Base-by-base conservation (phyloP, 306 rosid species). In the Luffa acutangula region DNA sequence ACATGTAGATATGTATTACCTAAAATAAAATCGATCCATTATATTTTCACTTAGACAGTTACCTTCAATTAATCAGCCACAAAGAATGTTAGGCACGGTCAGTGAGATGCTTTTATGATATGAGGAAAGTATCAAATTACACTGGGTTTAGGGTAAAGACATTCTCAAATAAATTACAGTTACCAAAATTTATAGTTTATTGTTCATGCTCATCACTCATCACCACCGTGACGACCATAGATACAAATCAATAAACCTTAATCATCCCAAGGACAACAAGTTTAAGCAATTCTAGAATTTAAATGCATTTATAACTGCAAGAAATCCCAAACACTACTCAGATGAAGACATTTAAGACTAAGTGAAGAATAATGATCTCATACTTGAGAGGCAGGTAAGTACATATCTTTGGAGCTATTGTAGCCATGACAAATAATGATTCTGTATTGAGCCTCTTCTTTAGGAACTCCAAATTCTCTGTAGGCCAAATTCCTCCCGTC, bases 401-500 rank as follows among this genome's bases (percentile, higher is more conserved):
- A 2, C 37, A 80, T 0, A 76, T 94, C 93, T 84, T 90, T 94
- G 82, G 94, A 87, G 85, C 62, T 51, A 59, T 8, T 39, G 80
- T 43, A 90, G 80, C 97, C 97, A 80, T 94, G 98, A 76, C 81
- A 21, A 39, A 87, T 72, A 63, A 92, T 88, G 83, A 90, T 92
- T 86, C 87, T 94, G 89, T 86, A 78, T 76, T 70, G 82, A 8
- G 97, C 96, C 67, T 84, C 86, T 62, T 90, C 90, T 80, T 88
- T 94, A 1, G 88, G 83, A 84, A 89, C 89, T 63, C 98, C 98
- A 4, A 53, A 69, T 79, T 90, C 94, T 36, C 87, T 36, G 85
- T 94, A 92, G 70, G 98, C 93, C 89, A 94, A 89, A 83, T 89
- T 85, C 77, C 97, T 88, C 1, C 96, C 94, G 81, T 89, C 93